Base-by-base conservation (phyloP, 345 rosid species). In the Fremontodendron californicum region DNA sequence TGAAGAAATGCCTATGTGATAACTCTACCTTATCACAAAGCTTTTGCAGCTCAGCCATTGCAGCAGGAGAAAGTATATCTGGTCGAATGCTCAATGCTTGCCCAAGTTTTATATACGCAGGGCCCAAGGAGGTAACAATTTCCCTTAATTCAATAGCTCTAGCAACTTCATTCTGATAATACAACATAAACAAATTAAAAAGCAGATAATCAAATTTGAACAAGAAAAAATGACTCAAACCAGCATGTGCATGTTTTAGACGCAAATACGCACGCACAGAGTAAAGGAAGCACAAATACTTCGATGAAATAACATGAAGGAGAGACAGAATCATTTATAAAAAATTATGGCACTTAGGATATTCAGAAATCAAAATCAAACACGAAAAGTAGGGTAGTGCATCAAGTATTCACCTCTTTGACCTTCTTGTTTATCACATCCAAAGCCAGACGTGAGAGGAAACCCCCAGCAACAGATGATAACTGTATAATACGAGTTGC, bases 61-160 rank as follows among this genome's bases (percentile, higher is more conserved):
- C 99, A 61, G 57, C 90, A 29, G 99, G 99, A 19, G 99, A 95
- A 83, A 95, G 80, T 66, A 95, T 93, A 84, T 95, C 99, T 8
- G 98, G 99, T 42, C 99, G 95, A 81, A 95, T 95, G 82, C 99
- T 95, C 82, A 95, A 84, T 80, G 99, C 99, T 82, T 95, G 99
- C 79, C 99, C 99, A 79, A 95, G 98, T 82, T 95, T 95, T 71
- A 95, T 90, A 78, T 93, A 95, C 9, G 99, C 98, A 81, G 99
- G 99, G 81, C 99, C 99, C 93, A 95, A 85, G 13, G 99, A 93
- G 73, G 99, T 95, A 23, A 95, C 97, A 63, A 95, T 95, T 48
- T 95, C 99, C 89, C 99, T 90, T 77, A 95, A 65, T 81, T 95
- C 99, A 81, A 93, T 95, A 67, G 99, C 99, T 79, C 99, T 91